Evolutionary conservation across 78 protist species (phyloP).

Genomic region (Pigoraptor vietnamica): DNA sequence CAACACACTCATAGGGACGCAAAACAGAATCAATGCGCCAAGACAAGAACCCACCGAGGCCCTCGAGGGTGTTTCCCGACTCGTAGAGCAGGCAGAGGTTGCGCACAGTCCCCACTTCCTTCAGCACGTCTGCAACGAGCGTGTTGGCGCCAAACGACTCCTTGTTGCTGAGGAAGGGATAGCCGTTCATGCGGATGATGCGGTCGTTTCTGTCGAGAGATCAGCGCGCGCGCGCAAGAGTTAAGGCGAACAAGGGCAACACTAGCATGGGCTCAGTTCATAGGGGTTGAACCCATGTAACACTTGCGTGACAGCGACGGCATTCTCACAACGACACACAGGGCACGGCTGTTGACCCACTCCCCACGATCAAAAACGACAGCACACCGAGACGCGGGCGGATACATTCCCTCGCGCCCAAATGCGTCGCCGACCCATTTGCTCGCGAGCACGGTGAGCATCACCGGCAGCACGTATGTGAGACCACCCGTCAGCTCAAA

Average conservation of each 20-base stretch:
- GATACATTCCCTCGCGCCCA: neutral
- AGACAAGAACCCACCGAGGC: neutral
- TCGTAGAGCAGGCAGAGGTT: neutral
- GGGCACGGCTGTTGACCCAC: neutral
- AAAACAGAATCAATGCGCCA: neutral
- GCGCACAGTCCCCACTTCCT: neutral
- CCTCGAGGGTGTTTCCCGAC: neutral
- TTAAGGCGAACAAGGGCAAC: no score
- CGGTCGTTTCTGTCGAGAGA: no score
- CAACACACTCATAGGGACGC: neutral
- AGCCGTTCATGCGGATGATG: constrained; percentile 34
- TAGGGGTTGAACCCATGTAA: no score
- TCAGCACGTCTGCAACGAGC: neutral
- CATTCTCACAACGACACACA: neutral
- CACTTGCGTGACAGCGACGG: no score
- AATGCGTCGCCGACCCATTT: constrained; percentile 59
- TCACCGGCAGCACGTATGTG: constrained; percentile 42
- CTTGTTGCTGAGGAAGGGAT: constrained; percentile 46
- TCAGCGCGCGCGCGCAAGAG: no score
- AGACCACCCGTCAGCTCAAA: constrained; percentile 61
- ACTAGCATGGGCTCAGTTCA: no score
- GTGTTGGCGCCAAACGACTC: neutral
- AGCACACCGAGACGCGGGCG: no score
- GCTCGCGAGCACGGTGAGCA: constrained; percentile 31
- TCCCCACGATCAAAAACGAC: no score